A percentile compares a stretch with the other conserved stretches of the same genome.
Evolutionary conservation across 179 eudicot genomes (phyloP).

Genomic region (Beta macrorhiza): DNA sequence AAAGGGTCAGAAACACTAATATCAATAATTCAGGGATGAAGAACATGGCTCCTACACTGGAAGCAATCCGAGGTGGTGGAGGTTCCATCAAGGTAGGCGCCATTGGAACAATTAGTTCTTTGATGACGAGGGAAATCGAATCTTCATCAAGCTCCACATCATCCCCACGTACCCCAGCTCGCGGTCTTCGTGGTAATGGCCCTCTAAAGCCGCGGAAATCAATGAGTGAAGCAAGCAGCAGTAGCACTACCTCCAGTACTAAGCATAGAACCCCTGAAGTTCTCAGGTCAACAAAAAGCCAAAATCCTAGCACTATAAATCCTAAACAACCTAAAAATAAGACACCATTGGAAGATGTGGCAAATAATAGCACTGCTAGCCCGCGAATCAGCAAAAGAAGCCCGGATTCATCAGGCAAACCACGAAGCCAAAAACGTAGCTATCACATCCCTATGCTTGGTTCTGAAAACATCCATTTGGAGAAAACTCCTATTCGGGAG

Average conservation of each 20-base stretch:
- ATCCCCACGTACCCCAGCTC: slow-evolving; percentile 21
- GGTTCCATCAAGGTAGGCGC: slow-evolving; percentile 84
- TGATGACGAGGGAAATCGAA: slow-evolving; percentile 67
- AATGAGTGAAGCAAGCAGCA: slow-evolving; percentile 48
- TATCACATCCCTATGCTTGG: slow-evolving; percentile 62
- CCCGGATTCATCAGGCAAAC: slow-evolving; percentile 34
- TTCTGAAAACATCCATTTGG: slow-evolving; percentile 52
- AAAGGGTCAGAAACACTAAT: not conserved
- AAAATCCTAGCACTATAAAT: slow-evolving; percentile 19
- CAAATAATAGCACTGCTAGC: slow-evolving; percentile 19
- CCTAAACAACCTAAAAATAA: slow-evolving; percentile 36
- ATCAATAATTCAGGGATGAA: not conserved
- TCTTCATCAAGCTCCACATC: slow-evolving; percentile 38
- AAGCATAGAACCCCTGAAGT: slow-evolving; percentile 40
- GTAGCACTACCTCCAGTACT: slow-evolving; percentile 21
- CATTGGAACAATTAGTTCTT: slow-evolving; percentile 66
- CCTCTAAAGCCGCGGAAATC: slow-evolving; percentile 41
- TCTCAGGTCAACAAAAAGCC: slow-evolving; percentile 18
- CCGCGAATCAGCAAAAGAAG: slow-evolving; percentile 23
- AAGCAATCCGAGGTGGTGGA: slow-evolving; percentile 76
- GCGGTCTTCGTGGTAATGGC: slow-evolving; percentile 25
- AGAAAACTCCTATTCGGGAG: slow-evolving; percentile 50
- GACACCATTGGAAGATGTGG: slow-evolving; percentile 27
- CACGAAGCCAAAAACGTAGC: slow-evolving; percentile 40
- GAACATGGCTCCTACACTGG: slow-evolving; percentile 62